phyloP scores from a whole-genome alignment of 2,329 filamentous ascomycete genomes.

The Cercospora sp. region DNA sequence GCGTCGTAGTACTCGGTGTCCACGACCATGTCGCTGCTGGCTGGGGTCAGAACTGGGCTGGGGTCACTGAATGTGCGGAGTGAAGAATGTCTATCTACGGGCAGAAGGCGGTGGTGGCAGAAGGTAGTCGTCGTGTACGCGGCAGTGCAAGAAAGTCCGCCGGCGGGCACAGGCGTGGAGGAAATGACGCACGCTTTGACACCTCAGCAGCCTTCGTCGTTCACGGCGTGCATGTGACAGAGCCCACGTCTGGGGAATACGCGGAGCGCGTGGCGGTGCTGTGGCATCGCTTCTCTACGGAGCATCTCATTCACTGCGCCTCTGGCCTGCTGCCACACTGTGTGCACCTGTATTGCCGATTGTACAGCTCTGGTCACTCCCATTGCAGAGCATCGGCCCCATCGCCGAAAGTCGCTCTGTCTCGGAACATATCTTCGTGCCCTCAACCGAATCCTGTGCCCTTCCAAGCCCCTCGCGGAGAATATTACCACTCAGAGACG shows the following conservation, averaged over 20 bases:
- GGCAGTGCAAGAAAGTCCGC: background rate
- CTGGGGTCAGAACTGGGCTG: background rate
- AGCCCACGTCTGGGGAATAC: background rate
- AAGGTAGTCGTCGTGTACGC: background rate
- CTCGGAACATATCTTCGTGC: background rate
- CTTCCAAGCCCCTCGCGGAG: background rate
- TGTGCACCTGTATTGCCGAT: background rate
- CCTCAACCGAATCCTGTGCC: background rate
- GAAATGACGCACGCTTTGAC: background rate
- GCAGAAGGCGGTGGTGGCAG: background rate
- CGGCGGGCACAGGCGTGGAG: background rate
- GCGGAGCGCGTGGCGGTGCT: background rate
- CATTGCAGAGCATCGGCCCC: background rate
- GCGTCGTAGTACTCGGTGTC: conserved; percentile 95
- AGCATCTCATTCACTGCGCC: background rate
- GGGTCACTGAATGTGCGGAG: background rate
- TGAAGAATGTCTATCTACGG: background rate
- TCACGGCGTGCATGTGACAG: background rate
- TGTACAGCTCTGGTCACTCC: background rate
- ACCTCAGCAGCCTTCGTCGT: background rate
- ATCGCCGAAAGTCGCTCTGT: background rate
- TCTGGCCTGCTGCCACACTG: background rate
- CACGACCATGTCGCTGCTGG: conserved; percentile 69
- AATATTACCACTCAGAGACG: background rate
- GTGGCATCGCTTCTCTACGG: background rate